Evolutionary conservation across 176 grass and related monocot genomes (phyloP), one percentile per base, ranked within the genome.

Genomic region (Eragrostis nindensis): DNA sequence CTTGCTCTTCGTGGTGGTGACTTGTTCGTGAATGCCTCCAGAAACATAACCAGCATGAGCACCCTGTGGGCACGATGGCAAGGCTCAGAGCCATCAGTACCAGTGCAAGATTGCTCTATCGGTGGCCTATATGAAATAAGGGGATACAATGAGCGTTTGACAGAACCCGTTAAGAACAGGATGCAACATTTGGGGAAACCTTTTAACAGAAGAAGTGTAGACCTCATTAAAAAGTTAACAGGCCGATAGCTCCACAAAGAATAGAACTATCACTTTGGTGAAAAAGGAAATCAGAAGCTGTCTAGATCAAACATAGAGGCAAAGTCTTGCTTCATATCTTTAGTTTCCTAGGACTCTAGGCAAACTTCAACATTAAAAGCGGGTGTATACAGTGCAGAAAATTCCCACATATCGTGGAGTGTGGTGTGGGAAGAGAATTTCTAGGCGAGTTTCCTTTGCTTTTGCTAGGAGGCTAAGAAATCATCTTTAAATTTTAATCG

Each of bases 21-120:
- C 57, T 87, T 74, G 68, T 91, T 86, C 7, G 95, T 98, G 83
- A 92, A 98, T 81, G 87, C 79, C 87, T 93, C 95, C 74, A 95
- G 80, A 87, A 98, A 98, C 56, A 80, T 71, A 74, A 80, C 40
- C 68, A 98, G 75, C 64, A 84, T 9, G 27, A 95, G 74, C 30
- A 95, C 15, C 76, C 76, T 74, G 70, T 82, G 52, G 95, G 95
- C 43, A 95, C 68, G 56, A 93, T 79, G 17, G 84, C 88, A 79
- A 95, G 72, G 50, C 62, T 74, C 43, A 98, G 44, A 18, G 92
- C 90, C 78, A 87, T 87, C 52, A 89, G 46, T 74, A 95, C 47
- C 83, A 95, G 50, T 42, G 89, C 88, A 14, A 95, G 65, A 95
- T 93, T 53, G 86, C 79, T 77, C 72, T 93, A 70, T 98, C 85